Conservation (phyloP, 2,329 filamentous ascomycete genomes). For the Arthrobotrys iridis region DNA sequence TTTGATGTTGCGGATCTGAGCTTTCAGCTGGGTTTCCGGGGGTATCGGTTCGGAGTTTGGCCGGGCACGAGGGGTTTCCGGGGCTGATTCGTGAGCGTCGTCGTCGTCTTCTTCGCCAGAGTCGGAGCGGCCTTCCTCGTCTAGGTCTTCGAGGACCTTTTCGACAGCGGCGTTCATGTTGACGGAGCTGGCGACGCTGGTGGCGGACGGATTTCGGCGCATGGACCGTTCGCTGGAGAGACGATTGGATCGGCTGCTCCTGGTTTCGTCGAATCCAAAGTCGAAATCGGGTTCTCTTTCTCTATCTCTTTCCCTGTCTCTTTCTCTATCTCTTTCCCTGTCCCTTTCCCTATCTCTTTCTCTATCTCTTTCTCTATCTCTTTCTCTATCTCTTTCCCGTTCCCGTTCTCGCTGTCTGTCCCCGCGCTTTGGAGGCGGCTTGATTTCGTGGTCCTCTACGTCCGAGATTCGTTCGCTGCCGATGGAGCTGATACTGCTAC, state of each 20-base stretch:
- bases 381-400: constrained; percentile 52
- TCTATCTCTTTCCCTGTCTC: constrained; percentile 43
- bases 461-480: constrained; percentile 45
- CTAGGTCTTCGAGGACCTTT: constrained; percentile 46
- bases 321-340: constrained; percentile 53
- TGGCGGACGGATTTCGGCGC: constrained; percentile 24
- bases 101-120: constrained; percentile 57
- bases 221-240: constrained; percentile 57
- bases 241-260: constrained; percentile 60
- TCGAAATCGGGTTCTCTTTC: constrained; percentile 39
- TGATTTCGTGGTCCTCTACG: constrained; percentile 31
- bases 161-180: constrained; percentile 46
- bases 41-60: constrained; percentile 67
- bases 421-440: constrained; percentile 33
- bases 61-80: constrained; percentile 74
- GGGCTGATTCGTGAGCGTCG: constrained; percentile 60
- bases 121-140: constrained; percentile 48
- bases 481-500: constrained; percentile 50
- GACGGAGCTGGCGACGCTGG: constrained; percentile 27
- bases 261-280: constrained; percentile 56
- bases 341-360: constrained; percentile 1
- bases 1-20: constrained; percentile 87
- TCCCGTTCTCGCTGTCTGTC: constrained; percentile 47
- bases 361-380: constrained; percentile 28
- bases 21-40: constrained; percentile 89